phyloP scores from a whole-genome alignment of 140 eudicot genomes.

The Senecio squalidus region DNA sequence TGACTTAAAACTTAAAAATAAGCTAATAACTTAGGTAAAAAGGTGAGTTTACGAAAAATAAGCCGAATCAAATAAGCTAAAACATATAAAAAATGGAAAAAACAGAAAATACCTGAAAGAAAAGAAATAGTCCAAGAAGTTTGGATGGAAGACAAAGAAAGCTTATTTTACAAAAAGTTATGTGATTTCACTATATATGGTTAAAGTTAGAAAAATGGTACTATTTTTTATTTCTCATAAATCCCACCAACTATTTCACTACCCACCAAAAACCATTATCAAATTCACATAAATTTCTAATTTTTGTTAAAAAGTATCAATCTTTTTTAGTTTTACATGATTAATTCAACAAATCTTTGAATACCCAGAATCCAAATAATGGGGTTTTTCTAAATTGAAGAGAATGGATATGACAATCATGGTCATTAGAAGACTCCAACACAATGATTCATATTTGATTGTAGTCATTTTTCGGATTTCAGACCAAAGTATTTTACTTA shows the following conservation, averaged over 20 bases:
- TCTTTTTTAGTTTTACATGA: not conserved
- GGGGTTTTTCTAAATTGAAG: too few species aligned
- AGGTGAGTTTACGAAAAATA: too few species aligned
- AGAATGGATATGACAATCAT: too few species aligned
- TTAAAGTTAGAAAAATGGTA: constrained; percentile 25
- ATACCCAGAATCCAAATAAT: constrained; percentile 4
- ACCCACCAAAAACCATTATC: constrained; percentile 11
- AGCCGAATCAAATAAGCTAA: too few species aligned
- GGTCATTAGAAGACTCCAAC: too few species aligned
- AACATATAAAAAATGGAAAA: not conserved
- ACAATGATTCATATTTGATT: too few species aligned
- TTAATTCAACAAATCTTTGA: not conserved
- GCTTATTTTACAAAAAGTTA: not conserved
- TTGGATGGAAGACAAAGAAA: constrained; percentile 10
- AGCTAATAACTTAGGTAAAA: not conserved
- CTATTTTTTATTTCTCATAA: not conserved
- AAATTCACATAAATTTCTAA: not conserved
- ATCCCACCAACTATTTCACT: constrained; percentile 20
- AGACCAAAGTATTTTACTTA: too few species aligned
- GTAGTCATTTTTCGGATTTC: too few species aligned
- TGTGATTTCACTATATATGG: constrained; percentile 5
- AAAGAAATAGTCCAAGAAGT: constrained; percentile 20
- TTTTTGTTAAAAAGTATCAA: constrained; percentile 4
- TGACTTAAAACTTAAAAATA: not conserved
- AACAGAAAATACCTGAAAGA: constrained; percentile 21